phyloP scores from a whole-genome alignment of 2,329 filamentous ascomycete genomes.

The Hawksworthiomyces lignivorus region DNA sequence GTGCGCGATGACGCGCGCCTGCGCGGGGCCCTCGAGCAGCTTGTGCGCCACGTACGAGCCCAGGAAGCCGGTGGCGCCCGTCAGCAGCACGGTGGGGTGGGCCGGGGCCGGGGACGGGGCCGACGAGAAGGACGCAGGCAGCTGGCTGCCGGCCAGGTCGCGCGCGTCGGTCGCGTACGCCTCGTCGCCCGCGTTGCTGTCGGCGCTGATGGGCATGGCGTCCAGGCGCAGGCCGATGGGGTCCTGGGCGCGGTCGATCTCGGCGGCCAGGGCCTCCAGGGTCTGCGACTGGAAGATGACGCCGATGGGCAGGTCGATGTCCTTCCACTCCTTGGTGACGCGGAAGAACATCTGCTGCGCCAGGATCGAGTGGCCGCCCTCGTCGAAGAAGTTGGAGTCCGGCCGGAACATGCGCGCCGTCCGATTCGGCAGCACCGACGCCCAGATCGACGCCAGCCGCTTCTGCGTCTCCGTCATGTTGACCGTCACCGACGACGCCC shows the following conservation, averaged over 20 bases:
- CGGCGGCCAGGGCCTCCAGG: constrained; percentile 36
- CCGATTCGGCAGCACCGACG: constrained; percentile 57
- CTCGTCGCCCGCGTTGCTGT: constrained; percentile 12
- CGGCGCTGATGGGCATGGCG: constrained; percentile 1
- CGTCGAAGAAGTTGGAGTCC: constrained; percentile 64
- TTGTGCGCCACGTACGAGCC: constrained; percentile 74
- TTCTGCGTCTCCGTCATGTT: constrained; percentile 49
- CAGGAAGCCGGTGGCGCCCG: constrained; percentile 84
- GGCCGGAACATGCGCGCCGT: constrained; percentile 56
- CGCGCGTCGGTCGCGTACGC: constrained; percentile 14
- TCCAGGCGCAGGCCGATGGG: constrained; percentile 15
- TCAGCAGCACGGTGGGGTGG: constrained; percentile 63
- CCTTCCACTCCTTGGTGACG: constrained; percentile 35
- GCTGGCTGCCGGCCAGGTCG: constrained; percentile 35
- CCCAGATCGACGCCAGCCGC: constrained; percentile 65
- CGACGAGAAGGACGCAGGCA: constrained; percentile 18
- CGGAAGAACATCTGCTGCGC: constrained; percentile 74
- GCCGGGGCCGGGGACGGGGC: constrained; percentile 14
- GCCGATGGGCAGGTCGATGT: constrained; percentile 56
- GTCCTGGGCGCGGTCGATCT: constrained; percentile 31
- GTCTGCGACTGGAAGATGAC: constrained; percentile 60
- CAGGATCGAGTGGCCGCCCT: constrained; percentile 73
- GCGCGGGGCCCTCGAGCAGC: constrained; percentile 53
- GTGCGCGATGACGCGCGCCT: constrained; percentile 62
- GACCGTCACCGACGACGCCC: constrained; percentile 15